Base-by-base conservation (phyloP, 495 filamentous ascomycete genomes). In the Talaromyces trachyspermus region DNA sequence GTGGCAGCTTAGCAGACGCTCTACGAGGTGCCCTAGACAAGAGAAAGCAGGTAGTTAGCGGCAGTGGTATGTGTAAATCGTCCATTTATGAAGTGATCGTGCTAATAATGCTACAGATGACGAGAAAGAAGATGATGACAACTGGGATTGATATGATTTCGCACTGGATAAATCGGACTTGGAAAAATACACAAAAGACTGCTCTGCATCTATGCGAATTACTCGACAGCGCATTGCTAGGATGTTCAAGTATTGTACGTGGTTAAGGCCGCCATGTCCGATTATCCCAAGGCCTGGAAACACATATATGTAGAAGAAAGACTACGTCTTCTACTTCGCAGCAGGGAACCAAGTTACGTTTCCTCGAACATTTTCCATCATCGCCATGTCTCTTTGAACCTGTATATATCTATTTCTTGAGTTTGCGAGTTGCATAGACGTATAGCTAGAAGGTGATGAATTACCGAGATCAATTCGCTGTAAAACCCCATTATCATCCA, bases 31-130 rank as follows among this genome's bases (percentile, higher is more conserved):
- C 84, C 37, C 66, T 91, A 50, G 77, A 78, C 51, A 79, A 86
- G 68, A 71, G 89, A 67, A 95, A 95, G 69, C 77, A 85, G 67
- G 91, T 89, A 72, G 89, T 95, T 58, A 84, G 85, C 61, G 77
- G 81, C 59, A 92, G 86, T 70, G 89, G 89, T 96, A 83, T 78
- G 88, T 83, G 40, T 42, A 38, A 27, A 32, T 12, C 25, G 19
- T 22, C 17, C 6, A 4, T 3, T 40, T 40, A 7, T 41, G 18
- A 15, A n/a, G 58, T 61, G 50, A 64, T 58, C 50, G 50, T 36
- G 11, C 30, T 32, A n/a, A 66, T 44, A 66, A 48, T 12, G 48
- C 36, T 26, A 26, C 48, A 86, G 82, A 90, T 70, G 86, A 90
- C 56, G 86, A 90, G 59, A 80, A 83, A 61, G 76, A 77, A 23